A percentile compares a stretch with the other conserved stretches of the same genome.
These are phyloP conservation scores for Aspergillus phoenicis DNA, from an alignment of 2,329 filamentous ascomycete species.

Conservation along the genomic window DNA sequence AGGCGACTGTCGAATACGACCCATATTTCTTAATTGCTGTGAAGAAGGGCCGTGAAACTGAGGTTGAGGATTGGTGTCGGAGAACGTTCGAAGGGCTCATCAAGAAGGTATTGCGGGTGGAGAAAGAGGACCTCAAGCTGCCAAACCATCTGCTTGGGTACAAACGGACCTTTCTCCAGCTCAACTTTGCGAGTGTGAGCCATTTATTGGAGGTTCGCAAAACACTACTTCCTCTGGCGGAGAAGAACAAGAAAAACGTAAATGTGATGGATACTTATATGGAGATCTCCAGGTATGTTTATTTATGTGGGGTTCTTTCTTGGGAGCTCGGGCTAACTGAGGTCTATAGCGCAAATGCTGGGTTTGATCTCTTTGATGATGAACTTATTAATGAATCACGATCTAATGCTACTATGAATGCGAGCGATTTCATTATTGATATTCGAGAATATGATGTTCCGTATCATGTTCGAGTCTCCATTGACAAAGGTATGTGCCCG, in stretches of 20 bases:
- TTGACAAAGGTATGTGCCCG: conserved; percentile 70
- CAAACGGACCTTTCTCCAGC: conserved; percentile 80
- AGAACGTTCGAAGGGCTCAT: conserved; percentile 79
- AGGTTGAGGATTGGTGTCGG: conserved; percentile 93
- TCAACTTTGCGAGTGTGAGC: conserved; percentile 83
- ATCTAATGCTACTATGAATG: conserved; percentile 77
- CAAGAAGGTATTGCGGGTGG: conserved; percentile 73
- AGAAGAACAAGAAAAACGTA: conserved; percentile 95
- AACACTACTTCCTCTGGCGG: conserved; percentile 84
- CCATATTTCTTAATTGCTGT: conserved; percentile 94
- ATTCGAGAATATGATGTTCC: conserved; percentile 99
- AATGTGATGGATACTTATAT: conserved; percentile 98
- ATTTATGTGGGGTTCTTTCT: not conserved
- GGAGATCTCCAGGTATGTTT: conserved; percentile 77
- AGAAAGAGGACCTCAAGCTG: conserved; percentile 92
- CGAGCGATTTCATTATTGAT: conserved; percentile 96
- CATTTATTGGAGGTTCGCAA: conserved; percentile 84
- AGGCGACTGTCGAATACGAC: conserved; percentile 93
- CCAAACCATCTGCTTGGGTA: conserved; percentile 95
- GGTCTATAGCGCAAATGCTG: conserved; percentile 66
- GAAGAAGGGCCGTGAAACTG: conserved; percentile 81
- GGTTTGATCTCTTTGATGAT: conserved; percentile 94
- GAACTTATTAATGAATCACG: conserved; percentile 81
- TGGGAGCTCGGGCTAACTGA: conserved; percentile 22
- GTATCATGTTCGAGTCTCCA: conserved; percentile 98